Evolutionary conservation across 108 stramenopile species (phyloP).

Genomic region (Schizochytrium sp.): DNA sequence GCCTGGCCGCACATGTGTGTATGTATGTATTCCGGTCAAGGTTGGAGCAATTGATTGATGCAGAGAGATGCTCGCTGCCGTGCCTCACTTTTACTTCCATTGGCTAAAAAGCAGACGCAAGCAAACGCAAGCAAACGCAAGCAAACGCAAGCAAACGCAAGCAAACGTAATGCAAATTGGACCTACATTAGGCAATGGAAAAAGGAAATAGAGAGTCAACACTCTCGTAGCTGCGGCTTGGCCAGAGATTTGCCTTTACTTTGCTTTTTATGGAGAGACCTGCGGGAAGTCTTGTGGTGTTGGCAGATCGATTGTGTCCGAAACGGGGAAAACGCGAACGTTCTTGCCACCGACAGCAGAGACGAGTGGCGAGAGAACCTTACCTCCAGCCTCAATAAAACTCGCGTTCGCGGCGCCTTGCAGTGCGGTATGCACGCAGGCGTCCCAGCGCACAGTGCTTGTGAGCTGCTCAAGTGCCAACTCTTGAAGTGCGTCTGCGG

Average conservation of each 20-base stretch:
- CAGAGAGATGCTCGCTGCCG: no score
- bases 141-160: no score
- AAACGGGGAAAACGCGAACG: neutral
- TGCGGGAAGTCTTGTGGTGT: neutral
- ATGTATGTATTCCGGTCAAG: no score
- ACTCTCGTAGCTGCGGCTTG: no score
- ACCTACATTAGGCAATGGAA: no score
- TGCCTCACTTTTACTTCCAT: no score
- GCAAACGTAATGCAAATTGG: no score
- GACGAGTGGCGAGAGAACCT: neutral
- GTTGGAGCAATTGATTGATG: no score
- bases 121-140: no score
- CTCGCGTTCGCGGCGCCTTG: neutral
- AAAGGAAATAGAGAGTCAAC: no score
- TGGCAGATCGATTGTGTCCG: neutral
- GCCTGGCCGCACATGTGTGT: neutral
- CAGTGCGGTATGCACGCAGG: neutral
- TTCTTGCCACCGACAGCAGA: neutral
- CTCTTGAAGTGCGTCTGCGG: neutral
- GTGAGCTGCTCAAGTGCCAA: neutral
- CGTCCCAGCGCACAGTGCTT: neutral
- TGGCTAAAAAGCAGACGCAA: no score
- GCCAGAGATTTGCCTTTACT: no score
- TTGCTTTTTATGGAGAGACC: neutral
- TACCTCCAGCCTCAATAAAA: neutral